Evolutionary conservation across 225 moss, liverwort and hornwort genomes (phyloP).

Genomic region (Marchantia paleacea): DNA sequence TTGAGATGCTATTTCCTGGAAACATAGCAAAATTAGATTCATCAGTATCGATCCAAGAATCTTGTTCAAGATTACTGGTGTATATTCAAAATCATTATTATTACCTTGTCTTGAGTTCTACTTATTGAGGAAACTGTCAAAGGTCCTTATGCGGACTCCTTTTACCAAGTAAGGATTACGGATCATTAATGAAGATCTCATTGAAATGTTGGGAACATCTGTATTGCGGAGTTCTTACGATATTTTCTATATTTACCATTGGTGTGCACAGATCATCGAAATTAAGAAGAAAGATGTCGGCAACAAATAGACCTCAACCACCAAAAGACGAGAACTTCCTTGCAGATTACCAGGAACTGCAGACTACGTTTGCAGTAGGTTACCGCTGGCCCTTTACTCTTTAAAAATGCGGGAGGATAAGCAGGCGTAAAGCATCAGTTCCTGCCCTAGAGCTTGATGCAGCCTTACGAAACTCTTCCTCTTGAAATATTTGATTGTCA

Average conservation of each 20-base stretch:
- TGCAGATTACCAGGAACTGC: conserved; percentile 71
- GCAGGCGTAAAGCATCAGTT: neutral
- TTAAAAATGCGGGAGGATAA: neutral
- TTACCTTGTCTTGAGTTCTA: no score
- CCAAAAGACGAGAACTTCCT: conserved; percentile 91
- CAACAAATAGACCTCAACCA: conserved; percentile 53
- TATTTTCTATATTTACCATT: neutral
- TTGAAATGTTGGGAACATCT: no score
- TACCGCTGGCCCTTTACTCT: neutral
- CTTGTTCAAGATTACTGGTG: no score
- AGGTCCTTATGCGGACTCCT: no score
- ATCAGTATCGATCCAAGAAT: no score
- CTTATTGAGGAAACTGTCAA: no score
- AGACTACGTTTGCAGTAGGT: conserved; percentile 68
- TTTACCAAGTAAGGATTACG: no score
- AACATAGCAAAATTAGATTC: no score
- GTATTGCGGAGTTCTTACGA: neutral
- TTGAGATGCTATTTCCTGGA: no score
- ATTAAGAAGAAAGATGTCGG: conserved; percentile 53
- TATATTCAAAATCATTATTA: no score
- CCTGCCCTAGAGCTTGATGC: neutral
- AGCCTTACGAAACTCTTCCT: neutral
- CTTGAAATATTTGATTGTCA: neutral
- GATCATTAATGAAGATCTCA: no score
- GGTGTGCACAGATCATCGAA: conserved; percentile 51